Conservation (phyloP, 495 filamentous ascomycete genomes). For the Penicillium paradoxum region DNA sequence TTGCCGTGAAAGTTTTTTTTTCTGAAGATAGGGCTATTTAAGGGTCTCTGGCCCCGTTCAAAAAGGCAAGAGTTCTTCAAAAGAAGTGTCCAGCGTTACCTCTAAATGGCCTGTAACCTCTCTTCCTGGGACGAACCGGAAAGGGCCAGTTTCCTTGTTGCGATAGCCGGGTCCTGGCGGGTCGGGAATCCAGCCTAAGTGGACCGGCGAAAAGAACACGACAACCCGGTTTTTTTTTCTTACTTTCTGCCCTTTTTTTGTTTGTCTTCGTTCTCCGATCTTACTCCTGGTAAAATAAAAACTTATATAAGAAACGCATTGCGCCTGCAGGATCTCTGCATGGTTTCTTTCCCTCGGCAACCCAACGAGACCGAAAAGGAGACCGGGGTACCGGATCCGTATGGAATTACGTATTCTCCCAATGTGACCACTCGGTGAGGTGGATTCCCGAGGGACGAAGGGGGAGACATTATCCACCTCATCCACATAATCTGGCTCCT, state of each 20-base stretch:
- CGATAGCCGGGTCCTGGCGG: conserved; percentile 26
- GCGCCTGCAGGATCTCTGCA: conserved; percentile 3
- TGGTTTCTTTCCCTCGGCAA: conserved; percentile 3
- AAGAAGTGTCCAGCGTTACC: not conserved
- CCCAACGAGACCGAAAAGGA: not conserved
- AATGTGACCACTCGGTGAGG: conserved; percentile 28
- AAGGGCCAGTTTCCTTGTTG: conserved; percentile 4
- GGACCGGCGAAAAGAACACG: conserved; percentile 21
- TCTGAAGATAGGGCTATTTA: conserved; percentile 1
- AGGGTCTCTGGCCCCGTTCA: not conserved
- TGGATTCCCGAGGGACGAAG: conserved; percentile 21
- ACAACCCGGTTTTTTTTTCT: conserved; percentile 13
- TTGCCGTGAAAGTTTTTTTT: not conserved
- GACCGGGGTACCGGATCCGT: conserved; percentile 7
- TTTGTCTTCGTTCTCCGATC: not conserved
- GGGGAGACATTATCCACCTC: conserved; percentile 11
- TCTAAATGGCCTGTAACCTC: conserved; percentile 5
- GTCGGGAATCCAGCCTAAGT: conserved; percentile 21
- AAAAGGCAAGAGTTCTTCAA: not conserved
- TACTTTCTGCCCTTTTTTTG: conserved; percentile 5
- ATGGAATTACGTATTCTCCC: conserved; percentile 18
- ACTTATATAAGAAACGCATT: conserved; percentile 1
- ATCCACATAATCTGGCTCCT: conserved; percentile 10
- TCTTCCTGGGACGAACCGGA: conserved; percentile 18
- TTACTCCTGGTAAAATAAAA: not conserved